Base-by-base conservation (phyloP, 495 filamentous ascomycete species). In the Endocarpon pusillum region DNA sequence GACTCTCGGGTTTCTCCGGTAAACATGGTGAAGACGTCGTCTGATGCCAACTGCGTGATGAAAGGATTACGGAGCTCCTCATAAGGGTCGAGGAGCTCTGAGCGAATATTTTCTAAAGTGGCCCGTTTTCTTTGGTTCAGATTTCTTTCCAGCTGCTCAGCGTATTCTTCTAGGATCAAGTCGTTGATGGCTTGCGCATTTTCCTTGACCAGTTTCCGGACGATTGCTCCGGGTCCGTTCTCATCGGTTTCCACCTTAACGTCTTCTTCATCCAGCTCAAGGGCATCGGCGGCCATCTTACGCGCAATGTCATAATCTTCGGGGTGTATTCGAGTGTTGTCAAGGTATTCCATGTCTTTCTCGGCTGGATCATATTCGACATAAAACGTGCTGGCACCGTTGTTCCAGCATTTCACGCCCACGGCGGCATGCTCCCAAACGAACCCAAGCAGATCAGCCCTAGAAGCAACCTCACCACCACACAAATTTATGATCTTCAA, bases 251-350 rank as follows among this genome's bases (percentile, higher is more conserved):
- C 87, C 1, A 80, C 84, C 53, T 93, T 87, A 52, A 96, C 80
- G 49, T 97, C 89, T 55, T 97, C 89, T 53, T 97, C 89, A 45
- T 97, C 91, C 42, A 94, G 57, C 49, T 93, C 86, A 28, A 96
- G 60, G 26, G 89, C 91, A 64, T 97, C 89, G 10, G 91, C 89
- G 16, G 89, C 91, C 76, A 96, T 94, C 54, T 97, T 97, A 34
- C 86, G 76, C 14, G 82, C 89, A 27, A 97, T 68, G 33, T 97
- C 89, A 51, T 97, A 97, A 50, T 96, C 89, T 64, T 96, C 89
- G 4, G 89, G 89, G 48, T 97, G 89, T 11, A 96, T 81, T 53
- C 89, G 73, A 19, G 89, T 96, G 49, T 91, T 93, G 53, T 97
- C 89, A 4, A 97, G 66, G 19, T 89, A 91, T 47, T 97, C 91